Evolutionary conservation across 306 rosid species (phyloP), one percentile per base, ranked within the genome.

Genomic region (Cotoneaster glaucophyllus): DNA sequence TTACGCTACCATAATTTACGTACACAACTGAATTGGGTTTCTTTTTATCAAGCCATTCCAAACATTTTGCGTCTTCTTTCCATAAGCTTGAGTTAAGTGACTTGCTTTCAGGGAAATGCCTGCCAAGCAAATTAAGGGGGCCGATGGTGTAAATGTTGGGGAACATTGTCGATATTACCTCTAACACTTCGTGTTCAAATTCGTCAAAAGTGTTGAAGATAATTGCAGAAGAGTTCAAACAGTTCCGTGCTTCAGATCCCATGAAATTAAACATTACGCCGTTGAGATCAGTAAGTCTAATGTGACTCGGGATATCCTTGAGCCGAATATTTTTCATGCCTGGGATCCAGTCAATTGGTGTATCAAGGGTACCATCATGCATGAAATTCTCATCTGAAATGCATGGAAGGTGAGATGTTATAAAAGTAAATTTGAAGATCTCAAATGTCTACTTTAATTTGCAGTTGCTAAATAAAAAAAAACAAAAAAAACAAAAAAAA

Each of bases 131-230:
- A 39, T 83, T 65, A 39, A 88, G 80, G 1, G 85, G 89, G 1
- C 92, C 89, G 14, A 80, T 78, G 10, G 71, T 78, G 84, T 84
- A 88, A 58, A 86, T 84, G 61, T 58, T 71, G 10, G 87, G 90
- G 67, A 75, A 82, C 8, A 64, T 78, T 32, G 62, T 74, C 39
- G 78, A 80, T 69, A 86, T 75, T 34, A 78, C 89, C 29, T 71
- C 81, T 22, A 88, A 39, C 14, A 76, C 90, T 37, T 82, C 78
- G 26, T 45, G 79, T 31, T 87, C 90, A 1, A 84, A 70, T 81
- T 84, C 78, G 0, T 78, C 76, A 29, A 87, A 84, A 7, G 82
- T 82, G 83, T 79, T 79, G 74, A 87, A 14, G 57, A 52, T 52
- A 53, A 87, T 82, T 5, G 86, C 61, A 2, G 84, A 31, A 21